Conservation (phyloP, 768 basidiomycete genomes). For the Boletus reticuloceps region DNA sequence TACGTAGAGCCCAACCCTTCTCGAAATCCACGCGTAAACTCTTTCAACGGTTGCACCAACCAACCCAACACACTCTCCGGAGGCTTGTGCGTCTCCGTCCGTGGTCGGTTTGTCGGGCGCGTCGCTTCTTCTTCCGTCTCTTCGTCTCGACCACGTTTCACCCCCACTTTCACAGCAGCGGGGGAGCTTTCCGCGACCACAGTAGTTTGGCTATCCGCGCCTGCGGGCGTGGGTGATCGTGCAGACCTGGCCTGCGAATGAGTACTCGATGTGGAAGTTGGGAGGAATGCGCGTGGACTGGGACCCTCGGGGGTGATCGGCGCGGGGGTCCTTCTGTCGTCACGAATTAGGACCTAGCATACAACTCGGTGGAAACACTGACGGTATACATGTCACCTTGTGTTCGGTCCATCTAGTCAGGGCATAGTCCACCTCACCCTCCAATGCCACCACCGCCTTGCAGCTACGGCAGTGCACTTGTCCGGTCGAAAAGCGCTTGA, state of each 20-base stretch:
- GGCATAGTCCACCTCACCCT: conserved; percentile 56
- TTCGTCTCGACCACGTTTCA: conserved; percentile 51
- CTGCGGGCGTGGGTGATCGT: conserved; percentile 13
- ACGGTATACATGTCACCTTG: conserved; percentile 49
- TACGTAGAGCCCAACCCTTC: conserved; percentile 45
- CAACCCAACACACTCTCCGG: conserved; percentile 49
- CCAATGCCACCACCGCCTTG: conserved; percentile 41
- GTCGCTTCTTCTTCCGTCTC: conserved; percentile 40
- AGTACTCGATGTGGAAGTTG: conserved; percentile 16
- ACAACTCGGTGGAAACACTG: conserved; percentile 11
- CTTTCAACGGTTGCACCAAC: conserved; percentile 61
- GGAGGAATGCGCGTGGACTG: conserved; percentile 12
- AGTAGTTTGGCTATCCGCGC: conserved; percentile 30
- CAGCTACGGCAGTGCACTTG: conserved; percentile 55
- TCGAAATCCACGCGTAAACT: conserved; percentile 66
- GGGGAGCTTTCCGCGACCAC: conserved; percentile 29
- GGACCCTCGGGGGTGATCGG: conserved; percentile 21
- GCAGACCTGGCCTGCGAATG: conserved; percentile 8
- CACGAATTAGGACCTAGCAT: conserved; percentile 2
- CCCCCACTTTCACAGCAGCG: conserved; percentile 25
- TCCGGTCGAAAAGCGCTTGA: conserved; percentile 43
- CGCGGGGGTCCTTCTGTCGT: conserved; percentile 15
- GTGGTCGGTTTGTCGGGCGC: conserved; percentile 49
- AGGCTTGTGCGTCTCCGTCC: conserved; percentile 45
- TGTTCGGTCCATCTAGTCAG: conserved; percentile 62